Evolutionary conservation across 192 early-diverging fungal species (phyloP), one percentile per base, ranked within the genome.

Genomic region (Coemansia guatemalensis): DNA sequence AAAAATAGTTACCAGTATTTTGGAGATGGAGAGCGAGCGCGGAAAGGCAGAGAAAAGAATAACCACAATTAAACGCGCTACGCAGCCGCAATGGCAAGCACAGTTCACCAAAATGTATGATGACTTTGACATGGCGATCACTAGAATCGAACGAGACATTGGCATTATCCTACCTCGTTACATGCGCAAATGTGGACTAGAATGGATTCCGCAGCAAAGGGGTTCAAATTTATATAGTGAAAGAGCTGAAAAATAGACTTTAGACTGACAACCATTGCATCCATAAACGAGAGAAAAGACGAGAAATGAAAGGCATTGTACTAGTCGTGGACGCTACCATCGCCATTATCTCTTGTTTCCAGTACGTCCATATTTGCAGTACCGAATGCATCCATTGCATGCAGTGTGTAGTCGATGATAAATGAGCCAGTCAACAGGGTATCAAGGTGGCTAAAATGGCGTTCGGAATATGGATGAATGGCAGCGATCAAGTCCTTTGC

Each of bases 371-470:
- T 69, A 41, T 58, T 53, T 25, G 27, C 58, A 12, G 65, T 58
- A 7, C 44, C 29, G 4, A 77, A 25, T n/a, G 60, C 51, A 32
- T 92, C 89, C 93, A 96, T 97, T 23, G 88, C 85, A 48, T 96
- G 88, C 62, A 97, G 82, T 20, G 93, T 95, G 62, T 93, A 95
- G 70, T 95, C 93, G 50, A 97, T 75, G 23, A 97, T 85, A 67
- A 88, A 93, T 48, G 90, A 94, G 71, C 90, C 83, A 3, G 89
- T 93, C 26, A 96, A 64, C 35, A 94, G 54, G 48, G 83, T 75
- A 63, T 95, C 91, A 0, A 94, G 79, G 35, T 92, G 87, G 57
- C 85, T 83, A 71, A 89, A 93, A 73, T 98, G 95, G 39, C 95
- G 88, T 59, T 98, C 93, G 18, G 93, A 91, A 71, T 97, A 99